These are phyloP conservation scores for Penicillium maclennaniae DNA, from an alignment of 495 filamentous ascomycete genomes.

Conservation along the genomic window DNA sequence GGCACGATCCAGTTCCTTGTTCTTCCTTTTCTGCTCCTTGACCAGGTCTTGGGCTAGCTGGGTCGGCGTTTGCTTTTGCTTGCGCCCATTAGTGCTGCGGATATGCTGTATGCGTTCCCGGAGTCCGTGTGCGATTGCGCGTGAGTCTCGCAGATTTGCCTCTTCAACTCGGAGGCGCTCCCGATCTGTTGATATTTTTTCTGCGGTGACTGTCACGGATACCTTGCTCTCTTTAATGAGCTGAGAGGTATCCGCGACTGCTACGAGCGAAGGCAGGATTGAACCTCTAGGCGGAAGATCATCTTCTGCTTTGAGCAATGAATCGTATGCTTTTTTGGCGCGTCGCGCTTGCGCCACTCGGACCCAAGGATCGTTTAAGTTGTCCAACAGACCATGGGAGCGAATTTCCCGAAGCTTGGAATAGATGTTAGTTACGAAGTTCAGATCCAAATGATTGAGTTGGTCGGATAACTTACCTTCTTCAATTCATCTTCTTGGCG, in stretches of 20 bases:
- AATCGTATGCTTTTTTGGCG: slow-evolving; percentile 62
- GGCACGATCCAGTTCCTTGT: slow-evolving; percentile 50
- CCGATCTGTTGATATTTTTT: slow-evolving; percentile 50
- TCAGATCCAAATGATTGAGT: not conserved
- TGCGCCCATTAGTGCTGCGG: slow-evolving; percentile 47
- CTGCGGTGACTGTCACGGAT: slow-evolving; percentile 52
- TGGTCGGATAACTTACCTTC: slow-evolving; percentile 31
- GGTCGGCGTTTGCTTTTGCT: slow-evolving; percentile 52
- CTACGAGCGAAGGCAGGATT: slow-evolving; percentile 66
- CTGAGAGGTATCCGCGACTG: slow-evolving; percentile 59
- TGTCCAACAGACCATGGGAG: slow-evolving; percentile 39
- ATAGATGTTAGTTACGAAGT: slow-evolving; percentile 8
- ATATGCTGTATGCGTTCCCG: slow-evolving; percentile 56
- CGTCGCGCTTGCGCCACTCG: slow-evolving; percentile 51
- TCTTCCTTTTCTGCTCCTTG: slow-evolving; percentile 53
- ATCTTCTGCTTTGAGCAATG: slow-evolving; percentile 54
- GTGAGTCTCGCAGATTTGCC: slow-evolving; percentile 57
- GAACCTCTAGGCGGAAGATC: slow-evolving; percentile 63
- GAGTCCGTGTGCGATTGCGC: slow-evolving; percentile 49
- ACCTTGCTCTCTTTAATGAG: slow-evolving; percentile 60
- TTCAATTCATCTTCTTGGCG: slow-evolving; percentile 62
- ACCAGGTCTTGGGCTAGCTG: slow-evolving; percentile 60
- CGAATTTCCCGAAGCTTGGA: slow-evolving; percentile 43
- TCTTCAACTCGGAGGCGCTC: slow-evolving; percentile 56
- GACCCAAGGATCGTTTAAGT: slow-evolving; percentile 35